Evolutionary conservation across 1,284 basidiomycete genomes (phyloP).

Genomic region (Apiotrichum domesticum): DNA sequence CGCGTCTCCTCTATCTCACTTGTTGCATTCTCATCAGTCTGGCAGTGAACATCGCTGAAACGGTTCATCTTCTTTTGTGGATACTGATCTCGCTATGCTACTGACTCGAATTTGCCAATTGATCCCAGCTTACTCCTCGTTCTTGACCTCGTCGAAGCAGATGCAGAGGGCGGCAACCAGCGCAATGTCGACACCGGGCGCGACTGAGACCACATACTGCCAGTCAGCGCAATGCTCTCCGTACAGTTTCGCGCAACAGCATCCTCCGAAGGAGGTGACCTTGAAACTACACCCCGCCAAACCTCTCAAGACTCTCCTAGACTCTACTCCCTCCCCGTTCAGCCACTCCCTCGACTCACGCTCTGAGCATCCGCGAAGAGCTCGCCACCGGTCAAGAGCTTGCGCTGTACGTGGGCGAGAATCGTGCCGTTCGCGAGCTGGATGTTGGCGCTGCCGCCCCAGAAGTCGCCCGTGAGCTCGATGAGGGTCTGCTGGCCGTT

Average conservation of each 20-base stretch:
- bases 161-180: constrained; percentile 48
- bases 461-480: constrained; percentile 37
- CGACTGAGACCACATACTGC: constrained; percentile 45
- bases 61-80: no score
- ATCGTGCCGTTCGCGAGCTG: constrained; percentile 26
- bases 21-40: no score
- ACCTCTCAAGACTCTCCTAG: no score
- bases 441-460: constrained; percentile 36
- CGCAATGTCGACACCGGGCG: constrained; percentile 47
- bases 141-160: constrained; percentile 46
- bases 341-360: constrained; percentile 20
- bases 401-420: constrained; percentile 39
- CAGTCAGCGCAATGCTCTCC: no score
- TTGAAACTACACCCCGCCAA: no score
- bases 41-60: no score
- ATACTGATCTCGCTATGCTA: no score
- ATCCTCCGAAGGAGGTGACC: no score
- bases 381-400: constrained; percentile 32
- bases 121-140: constrained; percentile 14
- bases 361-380: constrained; percentile 38
- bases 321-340: no score
- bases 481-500: constrained; percentile 25
- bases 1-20: no score
- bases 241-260: no score
- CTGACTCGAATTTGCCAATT: no score